Conservation (phyloP, 192 early-diverging fungal species). For the Backusella macrospora region DNA sequence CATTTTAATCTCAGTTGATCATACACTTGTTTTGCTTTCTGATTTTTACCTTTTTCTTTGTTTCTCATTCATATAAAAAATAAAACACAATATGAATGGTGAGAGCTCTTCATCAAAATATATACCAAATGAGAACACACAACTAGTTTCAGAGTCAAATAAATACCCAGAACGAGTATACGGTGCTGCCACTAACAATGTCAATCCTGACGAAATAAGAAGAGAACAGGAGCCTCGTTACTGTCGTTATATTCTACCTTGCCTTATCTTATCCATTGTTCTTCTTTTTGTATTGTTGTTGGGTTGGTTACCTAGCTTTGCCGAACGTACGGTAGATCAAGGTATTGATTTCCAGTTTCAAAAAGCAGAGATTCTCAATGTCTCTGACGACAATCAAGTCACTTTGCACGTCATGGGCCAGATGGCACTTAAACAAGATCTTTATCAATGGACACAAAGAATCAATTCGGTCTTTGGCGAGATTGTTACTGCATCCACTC, state of each 20-base stretch:
- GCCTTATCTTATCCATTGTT: background rate
- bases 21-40: background rate
- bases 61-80: background rate
- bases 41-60: background rate
- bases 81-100: background rate
- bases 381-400: conserved; percentile 20
- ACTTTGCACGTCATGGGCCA: conserved; percentile 27
- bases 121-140: background rate
- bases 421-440: background rate
- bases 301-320: conserved; percentile 28
- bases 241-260: background rate
- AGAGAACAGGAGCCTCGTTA: background rate
- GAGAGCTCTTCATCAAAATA: conserved; percentile 3
- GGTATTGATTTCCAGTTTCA: conserved; percentile 20
- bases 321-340: conserved; percentile 17
- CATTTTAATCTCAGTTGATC: background rate
- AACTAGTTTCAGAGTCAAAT: background rate
- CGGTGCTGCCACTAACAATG: background rate
- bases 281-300: background rate
- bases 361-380: conserved; percentile 26
- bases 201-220: background rate
- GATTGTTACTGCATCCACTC: conserved; percentile 4
- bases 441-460: background rate
- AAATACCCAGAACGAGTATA: conserved; percentile 12
- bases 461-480: conserved; percentile 11